phyloP scores from a whole-genome alignment of 441 rosid species.

The Euphorbia celastroides region DNA sequence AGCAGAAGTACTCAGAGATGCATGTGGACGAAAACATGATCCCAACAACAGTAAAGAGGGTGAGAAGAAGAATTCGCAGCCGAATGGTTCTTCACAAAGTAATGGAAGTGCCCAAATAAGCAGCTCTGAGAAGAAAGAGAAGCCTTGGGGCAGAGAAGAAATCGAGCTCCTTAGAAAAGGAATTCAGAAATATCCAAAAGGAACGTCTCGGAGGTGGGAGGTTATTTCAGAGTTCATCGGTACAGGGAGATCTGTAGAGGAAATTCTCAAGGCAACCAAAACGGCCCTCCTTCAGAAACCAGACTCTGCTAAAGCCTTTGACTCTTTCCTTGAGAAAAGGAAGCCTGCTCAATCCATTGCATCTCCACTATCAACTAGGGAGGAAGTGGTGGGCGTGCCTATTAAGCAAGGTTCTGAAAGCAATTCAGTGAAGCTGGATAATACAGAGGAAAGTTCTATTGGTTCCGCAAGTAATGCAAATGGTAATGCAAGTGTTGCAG shows the following conservation, averaged over 20 bases:
- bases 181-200: constrained; percentile 79
- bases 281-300: constrained; percentile 97
- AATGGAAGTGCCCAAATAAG: constrained; percentile 38
- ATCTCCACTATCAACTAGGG: constrained; percentile 87
- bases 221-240: constrained; percentile 89
- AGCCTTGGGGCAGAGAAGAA: constrained; percentile 89
- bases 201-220: constrained; percentile 97
- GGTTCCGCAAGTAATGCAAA: constrained; percentile 30
- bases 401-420: constrained; percentile 26
- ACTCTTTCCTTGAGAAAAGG: constrained; percentile 95
- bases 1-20: constrained; percentile 60
- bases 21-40: constrained; percentile 26
- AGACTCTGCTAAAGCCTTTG: constrained; percentile 81
- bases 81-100: constrained; percentile 45
- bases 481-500: constrained; percentile 28
- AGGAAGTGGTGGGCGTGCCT: constrained; percentile 42
- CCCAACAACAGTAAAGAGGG: constrained; percentile 36
- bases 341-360: constrained; percentile 68
- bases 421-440: constrained; percentile 26
- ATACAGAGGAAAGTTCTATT: constrained; percentile 35
- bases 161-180: constrained; percentile 92
- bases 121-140: constrained; percentile 56
- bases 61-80: constrained; percentile 38
- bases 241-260: constrained; percentile 90
- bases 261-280: constrained; percentile 89